These are phyloP conservation scores for Trypanosoma vivax DNA, from an alignment of 208 protist genomes.

Conservation along the genomic window DNA sequence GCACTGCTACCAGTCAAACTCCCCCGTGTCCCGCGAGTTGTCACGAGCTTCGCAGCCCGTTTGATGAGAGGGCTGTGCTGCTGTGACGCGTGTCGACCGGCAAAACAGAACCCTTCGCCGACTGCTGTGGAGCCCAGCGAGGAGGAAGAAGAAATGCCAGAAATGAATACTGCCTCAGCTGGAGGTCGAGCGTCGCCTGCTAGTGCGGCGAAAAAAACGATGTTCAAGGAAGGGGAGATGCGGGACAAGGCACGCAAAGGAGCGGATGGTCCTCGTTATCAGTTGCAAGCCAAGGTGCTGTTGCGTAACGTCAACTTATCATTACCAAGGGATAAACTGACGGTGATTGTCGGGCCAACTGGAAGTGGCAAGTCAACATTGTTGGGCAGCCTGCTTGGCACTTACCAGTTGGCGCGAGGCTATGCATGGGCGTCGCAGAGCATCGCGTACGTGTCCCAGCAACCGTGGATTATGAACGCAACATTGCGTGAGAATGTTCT, in stretches of 20 bases:
- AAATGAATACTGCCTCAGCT: background rate
- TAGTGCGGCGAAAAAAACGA: background rate
- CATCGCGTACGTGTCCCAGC: conserved; percentile 88
- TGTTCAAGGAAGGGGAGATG: conserved; percentile 1
- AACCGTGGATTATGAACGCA: conserved; percentile 90
- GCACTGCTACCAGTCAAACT: conserved; percentile 56
- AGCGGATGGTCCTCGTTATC: conserved; percentile 9
- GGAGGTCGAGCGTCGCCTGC: background rate
- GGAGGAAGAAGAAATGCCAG: background rate
- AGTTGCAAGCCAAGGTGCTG: conserved; percentile 28
- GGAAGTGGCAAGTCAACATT: conserved; percentile 72
- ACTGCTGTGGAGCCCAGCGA: conserved; percentile 4
- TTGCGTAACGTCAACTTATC: conserved; percentile 29
- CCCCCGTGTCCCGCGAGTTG: conserved; percentile 23
- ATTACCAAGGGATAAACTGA: conserved; percentile 45
- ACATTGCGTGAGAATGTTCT: conserved; percentile 91
- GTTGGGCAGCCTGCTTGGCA: conserved; percentile 30
- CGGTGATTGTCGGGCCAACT: conserved; percentile 59
- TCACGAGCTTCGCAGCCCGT: background rate
- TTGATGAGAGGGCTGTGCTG: conserved; percentile 16
- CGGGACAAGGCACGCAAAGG: background rate
- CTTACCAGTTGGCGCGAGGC: conserved; percentile 25
- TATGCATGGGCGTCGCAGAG: conserved; percentile 18
- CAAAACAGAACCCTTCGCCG: background rate
- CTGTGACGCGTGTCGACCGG: conserved; percentile 22